phyloP scores from a whole-genome alignment of 768 basidiomycete genomes.

The Udeniomyces megalosporus region DNA sequence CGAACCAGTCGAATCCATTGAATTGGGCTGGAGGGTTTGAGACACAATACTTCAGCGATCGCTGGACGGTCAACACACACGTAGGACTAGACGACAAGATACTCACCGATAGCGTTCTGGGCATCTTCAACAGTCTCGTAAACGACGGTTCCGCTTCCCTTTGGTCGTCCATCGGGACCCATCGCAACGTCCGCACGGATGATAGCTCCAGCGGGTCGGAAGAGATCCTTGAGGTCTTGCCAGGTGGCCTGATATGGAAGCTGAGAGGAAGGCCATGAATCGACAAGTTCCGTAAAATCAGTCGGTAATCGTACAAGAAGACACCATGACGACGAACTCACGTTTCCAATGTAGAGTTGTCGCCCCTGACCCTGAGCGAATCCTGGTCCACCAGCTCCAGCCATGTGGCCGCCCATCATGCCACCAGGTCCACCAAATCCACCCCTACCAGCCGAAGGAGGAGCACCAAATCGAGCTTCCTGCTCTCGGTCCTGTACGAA shows the following conservation, averaged over 20 bases:
- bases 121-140: constrained; percentile 86
- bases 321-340: neutral
- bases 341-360: constrained; percentile 18
- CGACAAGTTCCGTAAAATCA: neutral
- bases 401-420: constrained; percentile 8
- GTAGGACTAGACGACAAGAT: neutral
- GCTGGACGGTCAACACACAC: neutral
- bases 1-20: constrained; percentile 95
- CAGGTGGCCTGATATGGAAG: constrained; percentile 93
- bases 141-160: constrained; percentile 94
- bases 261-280: constrained; percentile 31
- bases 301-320: neutral
- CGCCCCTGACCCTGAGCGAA: neutral
- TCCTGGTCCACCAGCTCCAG: constrained; percentile 17
- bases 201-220: constrained; percentile 88
- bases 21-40: constrained; percentile 80
- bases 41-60: no score
- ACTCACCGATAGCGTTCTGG: constrained; percentile 73
- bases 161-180: constrained; percentile 67
- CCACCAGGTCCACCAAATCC: constrained; percentile 47
- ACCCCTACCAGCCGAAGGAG: constrained; percentile 88
- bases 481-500: constrained; percentile 73
- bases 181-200: constrained; percentile 92
- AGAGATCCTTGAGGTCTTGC: constrained; percentile 96
- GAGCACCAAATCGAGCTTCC: constrained; percentile 85